Evolutionary conservation across 176 grass and related monocot genomes (phyloP).

Genomic region (sorghum (Sorghum bicolor)): DNA sequence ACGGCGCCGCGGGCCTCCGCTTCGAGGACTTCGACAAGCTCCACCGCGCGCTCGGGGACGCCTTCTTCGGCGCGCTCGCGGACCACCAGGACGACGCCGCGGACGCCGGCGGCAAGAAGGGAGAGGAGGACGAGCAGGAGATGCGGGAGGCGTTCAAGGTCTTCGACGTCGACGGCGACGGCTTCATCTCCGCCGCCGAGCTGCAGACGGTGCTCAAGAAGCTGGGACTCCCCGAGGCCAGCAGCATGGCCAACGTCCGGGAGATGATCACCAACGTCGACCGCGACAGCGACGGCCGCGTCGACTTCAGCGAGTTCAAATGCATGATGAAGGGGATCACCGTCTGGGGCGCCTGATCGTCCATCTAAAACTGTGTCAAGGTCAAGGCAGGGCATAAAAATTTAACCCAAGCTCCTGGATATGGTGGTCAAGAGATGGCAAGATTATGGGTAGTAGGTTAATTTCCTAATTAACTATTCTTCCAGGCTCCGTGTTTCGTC

Average conservation of each 20-base stretch:
- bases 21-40: slow-evolving; percentile 67
- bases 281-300: slow-evolving; percentile 50
- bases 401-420: background rate
- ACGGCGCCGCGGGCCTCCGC: slow-evolving; percentile 41
- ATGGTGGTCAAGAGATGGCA: background rate
- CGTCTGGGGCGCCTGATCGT: slow-evolving; percentile 31
- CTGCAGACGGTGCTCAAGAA: slow-evolving; percentile 66
- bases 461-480: background rate
- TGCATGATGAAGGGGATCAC: slow-evolving; percentile 68
- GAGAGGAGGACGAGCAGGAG: slow-evolving; percentile 45
- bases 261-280: slow-evolving; percentile 82
- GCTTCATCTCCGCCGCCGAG: slow-evolving; percentile 67
- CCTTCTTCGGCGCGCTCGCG: slow-evolving; percentile 40
- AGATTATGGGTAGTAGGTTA: slow-evolving; percentile 6
- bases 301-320: slow-evolving; percentile 72
- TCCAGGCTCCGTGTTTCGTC: background rate
- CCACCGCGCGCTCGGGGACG: slow-evolving; percentile 61
- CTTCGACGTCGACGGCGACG: slow-evolving; percentile 73
- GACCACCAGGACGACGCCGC: background rate
- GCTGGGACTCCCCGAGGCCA: slow-evolving; percentile 56
- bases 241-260: slow-evolving; percentile 45
- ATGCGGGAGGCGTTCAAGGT: slow-evolving; percentile 78
- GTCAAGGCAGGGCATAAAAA: background rate
- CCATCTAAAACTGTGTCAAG: background rate
- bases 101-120: background rate